Base-by-base conservation (phyloP, 116 monocot genomes). In the Trichopus zeylanicus region DNA sequence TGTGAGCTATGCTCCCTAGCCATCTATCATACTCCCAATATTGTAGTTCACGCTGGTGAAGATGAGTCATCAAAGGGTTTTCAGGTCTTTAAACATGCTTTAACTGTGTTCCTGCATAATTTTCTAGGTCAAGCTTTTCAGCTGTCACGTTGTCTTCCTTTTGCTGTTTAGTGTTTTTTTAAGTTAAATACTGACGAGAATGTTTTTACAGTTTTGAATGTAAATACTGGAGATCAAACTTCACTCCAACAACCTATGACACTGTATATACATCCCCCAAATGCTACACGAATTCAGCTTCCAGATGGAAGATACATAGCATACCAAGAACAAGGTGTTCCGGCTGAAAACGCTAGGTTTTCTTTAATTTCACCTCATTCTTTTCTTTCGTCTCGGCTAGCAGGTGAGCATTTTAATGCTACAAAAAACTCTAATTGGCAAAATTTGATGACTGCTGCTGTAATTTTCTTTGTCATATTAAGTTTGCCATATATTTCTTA, bases 331-430 rank as follows among this genome's bases (percentile, higher is more conserved):
- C 78, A 77, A 63, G 97, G 97, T 60, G 84, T 85, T 59, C 57
- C 87, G 29, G 70, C 66, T 72, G 84, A 79, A 68, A 79, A 53
- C 16, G 91, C 91, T 69, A 86, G 97, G 57, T 91, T 97, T 71
- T 80, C 78, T 18, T 65, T 97, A 66, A 76, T 97, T 71, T 48
- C 78, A 42, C 85, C 91, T 23, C 97, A 97, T 84, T 72, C 85
- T 75, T 97, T 91, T 73, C 87, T 97, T 63, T 97, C 97, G 51
- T 97, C 97, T 46, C 75, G 97, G 21, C 62, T 91, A 29, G 83
- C 91, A 75, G 91, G 97, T 91, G 70, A 55, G 29, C 53, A 51
- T 63, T 26, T 26, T 56, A 10, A 27, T 54, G 31, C 12, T 8
- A 6, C 26, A 39, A 15, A 24, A 39, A 46, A 12, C 18, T 26